phyloP scores from a whole-genome alignment of 108 stramenopile species.

The Chaetoceros tenuissimus region DNA sequence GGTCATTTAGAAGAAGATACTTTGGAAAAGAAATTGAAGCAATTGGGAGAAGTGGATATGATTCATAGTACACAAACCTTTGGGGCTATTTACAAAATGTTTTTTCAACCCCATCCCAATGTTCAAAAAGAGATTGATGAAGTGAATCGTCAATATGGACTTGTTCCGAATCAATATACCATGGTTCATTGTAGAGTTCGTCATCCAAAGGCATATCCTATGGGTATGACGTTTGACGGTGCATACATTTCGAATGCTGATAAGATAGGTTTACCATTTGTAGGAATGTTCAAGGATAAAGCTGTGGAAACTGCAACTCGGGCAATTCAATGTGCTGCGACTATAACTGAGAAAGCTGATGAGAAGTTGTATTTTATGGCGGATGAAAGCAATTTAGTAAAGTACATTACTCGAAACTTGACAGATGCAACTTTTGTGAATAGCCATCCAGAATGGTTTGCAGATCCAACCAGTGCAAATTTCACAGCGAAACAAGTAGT shows the following conservation, averaged over 20 bases:
- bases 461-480: background rate
- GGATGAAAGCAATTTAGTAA: conserved; percentile 51
- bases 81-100: conserved; percentile 31
- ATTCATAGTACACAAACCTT: conserved; percentile 29
- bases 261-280: conserved; percentile 46
- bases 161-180: conserved; percentile 11
- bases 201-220: conserved; percentile 19
- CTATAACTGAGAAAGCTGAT: background rate
- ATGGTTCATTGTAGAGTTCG: conserved; percentile 55
- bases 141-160: conserved; percentile 1
- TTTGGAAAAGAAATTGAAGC: conserved; percentile 21
- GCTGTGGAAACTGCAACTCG: conserved; percentile 30
- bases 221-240: background rate
- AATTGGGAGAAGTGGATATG: conserved; percentile 14
- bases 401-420: conserved; percentile 30
- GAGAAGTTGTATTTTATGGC: conserved; percentile 37
- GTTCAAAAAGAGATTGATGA: conserved; percentile 10
- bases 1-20: conserved; percentile 35
- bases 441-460: background rate
- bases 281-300: conserved; percentile 20
- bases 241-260: conserved; percentile 17
- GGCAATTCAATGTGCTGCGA: conserved; percentile 31
- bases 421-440: background rate
- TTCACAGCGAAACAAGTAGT: background rate
- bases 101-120: conserved; percentile 30